A percentile compares a stretch with the other conserved stretches of the same genome.
Conservation (phyloP, 148 eudicot species). For the Camellia japonica region DNA sequence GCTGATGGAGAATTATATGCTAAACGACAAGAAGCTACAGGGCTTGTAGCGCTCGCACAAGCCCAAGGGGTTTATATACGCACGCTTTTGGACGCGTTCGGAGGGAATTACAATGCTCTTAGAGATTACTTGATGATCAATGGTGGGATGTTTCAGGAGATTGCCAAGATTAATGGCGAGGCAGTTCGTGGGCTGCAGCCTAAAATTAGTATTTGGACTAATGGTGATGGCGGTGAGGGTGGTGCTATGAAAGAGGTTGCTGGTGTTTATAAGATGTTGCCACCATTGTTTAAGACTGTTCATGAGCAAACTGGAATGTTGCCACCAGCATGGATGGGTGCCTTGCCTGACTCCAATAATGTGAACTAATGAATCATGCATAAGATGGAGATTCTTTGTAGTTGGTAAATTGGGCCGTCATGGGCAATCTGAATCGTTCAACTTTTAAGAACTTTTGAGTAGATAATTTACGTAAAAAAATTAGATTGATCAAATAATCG, state of each 20-base stretch:
- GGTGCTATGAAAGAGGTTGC: slow-evolving; percentile 46
- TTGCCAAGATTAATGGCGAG: slow-evolving; percentile 52
- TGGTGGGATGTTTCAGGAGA: slow-evolving; percentile 48
- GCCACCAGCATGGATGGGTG: slow-evolving; percentile 61
- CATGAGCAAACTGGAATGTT: slow-evolving; percentile 61
- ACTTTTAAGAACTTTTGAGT: too few species aligned
- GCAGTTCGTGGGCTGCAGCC: slow-evolving; percentile 51
- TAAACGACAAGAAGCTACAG: slow-evolving; percentile 38
- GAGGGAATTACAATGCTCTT: slow-evolving; percentile 42
- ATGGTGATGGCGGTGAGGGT: slow-evolving; percentile 26
- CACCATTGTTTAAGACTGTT: slow-evolving; percentile 55
- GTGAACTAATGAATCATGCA: too few species aligned
- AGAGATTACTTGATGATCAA: slow-evolving; percentile 67
- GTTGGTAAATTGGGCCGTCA: slow-evolving; percentile 55
- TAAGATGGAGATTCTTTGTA: too few species aligned
- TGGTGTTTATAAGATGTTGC: slow-evolving; percentile 45
- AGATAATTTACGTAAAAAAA: too few species aligned
- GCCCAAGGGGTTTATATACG: slow-evolving; percentile 37
- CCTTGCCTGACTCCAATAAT: too few species aligned
- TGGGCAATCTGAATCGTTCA: slow-evolving; percentile 1
- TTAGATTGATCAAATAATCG: too few species aligned
- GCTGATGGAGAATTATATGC: slow-evolving; percentile 41
- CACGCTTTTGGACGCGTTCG: slow-evolving; percentile 9
- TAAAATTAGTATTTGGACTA: slow-evolving; percentile 61
- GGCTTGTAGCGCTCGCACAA: slow-evolving; percentile 25